Percentiles rank a stretch among this genome's conserved stretches.
Conservation (phyloP, 805 yeast genomes). For the Starmerella potacharoeniae region DNA sequence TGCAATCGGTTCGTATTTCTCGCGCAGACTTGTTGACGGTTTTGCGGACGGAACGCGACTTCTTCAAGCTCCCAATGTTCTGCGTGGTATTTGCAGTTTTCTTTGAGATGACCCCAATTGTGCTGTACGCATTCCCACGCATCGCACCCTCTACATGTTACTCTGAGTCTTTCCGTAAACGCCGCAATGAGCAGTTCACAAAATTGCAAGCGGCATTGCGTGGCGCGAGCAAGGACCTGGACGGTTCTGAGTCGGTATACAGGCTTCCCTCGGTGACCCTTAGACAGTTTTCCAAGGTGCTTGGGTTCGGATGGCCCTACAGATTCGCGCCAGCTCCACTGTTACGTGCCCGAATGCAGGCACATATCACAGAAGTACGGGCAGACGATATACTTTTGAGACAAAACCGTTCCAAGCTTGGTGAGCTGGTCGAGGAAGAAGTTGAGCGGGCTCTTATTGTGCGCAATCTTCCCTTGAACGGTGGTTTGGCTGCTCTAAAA, state of each 20-base stretch:
- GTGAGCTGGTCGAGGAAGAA: constrained; percentile 14
- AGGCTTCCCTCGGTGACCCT: constrained; percentile 5
- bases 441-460: constrained; percentile 16
- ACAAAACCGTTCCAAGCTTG: background rate
- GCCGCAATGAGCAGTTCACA: constrained; percentile 5
- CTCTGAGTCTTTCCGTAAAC: constrained; percentile 7
- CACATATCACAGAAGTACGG: constrained; percentile 16
- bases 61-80: constrained; percentile 47
- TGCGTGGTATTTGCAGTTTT: constrained; percentile 42
- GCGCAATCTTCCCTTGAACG: constrained; percentile 17
- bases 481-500: constrained; percentile 6
- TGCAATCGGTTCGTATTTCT: constrained; percentile 22
- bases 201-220: background rate
- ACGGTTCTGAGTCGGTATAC: constrained; percentile 18
- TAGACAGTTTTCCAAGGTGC: constrained; percentile 11
- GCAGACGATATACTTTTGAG: constrained; percentile 22
- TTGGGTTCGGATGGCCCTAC: constrained; percentile 13
- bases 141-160: constrained; percentile 51
- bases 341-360: constrained; percentile 11
- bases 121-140: constrained; percentile 43
- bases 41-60: constrained; percentile 40
- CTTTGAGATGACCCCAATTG: constrained; percentile 45
- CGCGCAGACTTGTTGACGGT: constrained; percentile 42
- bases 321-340: constrained; percentile 6
- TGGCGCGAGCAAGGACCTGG: background rate